Percentiles rank a stretch among this genome's conserved stretches.
These are phyloP conservation scores for Metschnikowia borealis DNA, from an alignment of 805 yeast genomes.

Conservation along the genomic window DNA sequence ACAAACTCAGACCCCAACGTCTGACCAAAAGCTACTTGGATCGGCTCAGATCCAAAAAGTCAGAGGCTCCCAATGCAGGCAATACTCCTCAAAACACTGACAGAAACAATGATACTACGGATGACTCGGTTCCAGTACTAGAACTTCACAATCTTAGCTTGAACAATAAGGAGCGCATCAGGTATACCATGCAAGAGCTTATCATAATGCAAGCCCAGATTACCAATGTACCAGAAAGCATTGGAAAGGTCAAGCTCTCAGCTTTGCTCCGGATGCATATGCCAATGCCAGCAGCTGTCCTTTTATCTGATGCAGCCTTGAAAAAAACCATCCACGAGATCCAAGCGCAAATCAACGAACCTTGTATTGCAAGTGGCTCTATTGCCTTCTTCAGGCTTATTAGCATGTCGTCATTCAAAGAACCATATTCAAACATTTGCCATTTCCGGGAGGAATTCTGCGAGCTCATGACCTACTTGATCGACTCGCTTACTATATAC, in stretches of 20 bases:
- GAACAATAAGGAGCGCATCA: background rate
- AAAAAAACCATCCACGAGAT: slow-evolving; percentile 6
- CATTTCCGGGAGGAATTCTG: slow-evolving; percentile 12
- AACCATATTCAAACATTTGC: slow-evolving; percentile 8
- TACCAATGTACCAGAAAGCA: slow-evolving; percentile 1
- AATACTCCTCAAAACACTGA: background rate
- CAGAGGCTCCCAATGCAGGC: background rate
- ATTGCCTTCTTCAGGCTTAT: slow-evolving; percentile 14
- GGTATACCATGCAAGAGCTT: slow-evolving; percentile 6
- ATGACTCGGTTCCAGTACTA: background rate
- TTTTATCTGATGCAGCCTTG: slow-evolving; percentile 2
- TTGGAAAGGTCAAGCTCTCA: slow-evolving; percentile 9
- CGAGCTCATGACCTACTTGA: slow-evolving; percentile 8
- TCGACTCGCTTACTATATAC: slow-evolving; percentile 9
- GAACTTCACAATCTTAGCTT: background rate
- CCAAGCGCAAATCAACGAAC: slow-evolving; percentile 1
- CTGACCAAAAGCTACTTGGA: slow-evolving; percentile 1
- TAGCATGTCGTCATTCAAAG: slow-evolving; percentile 5
- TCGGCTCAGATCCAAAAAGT: background rate
- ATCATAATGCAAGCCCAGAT: slow-evolving; percentile 1
- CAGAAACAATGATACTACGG: background rate
- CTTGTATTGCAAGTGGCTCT: slow-evolving; percentile 3
- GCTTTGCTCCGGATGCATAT: slow-evolving; percentile 5
- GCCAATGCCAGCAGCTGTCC: background rate
- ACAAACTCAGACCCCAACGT: background rate